These are phyloP conservation scores for Talaromyces trachyspermus DNA, from an alignment of 495 filamentous ascomycete genomes.

Conservation along the genomic window DNA sequence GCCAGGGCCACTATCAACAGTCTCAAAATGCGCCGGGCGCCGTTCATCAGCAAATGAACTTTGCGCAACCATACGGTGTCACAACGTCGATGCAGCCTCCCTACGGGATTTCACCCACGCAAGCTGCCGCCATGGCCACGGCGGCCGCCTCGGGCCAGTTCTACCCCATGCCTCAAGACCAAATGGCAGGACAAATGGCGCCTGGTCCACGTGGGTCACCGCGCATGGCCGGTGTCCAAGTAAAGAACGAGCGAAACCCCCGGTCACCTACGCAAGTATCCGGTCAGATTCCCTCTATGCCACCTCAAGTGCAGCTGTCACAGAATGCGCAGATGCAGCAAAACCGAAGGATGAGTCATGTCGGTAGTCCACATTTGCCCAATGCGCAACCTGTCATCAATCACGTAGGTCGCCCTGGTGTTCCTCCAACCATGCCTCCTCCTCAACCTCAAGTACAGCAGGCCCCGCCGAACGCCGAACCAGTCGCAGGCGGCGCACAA, in stretches of 20 bases:
- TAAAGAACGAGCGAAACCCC: slow-evolving; percentile 46
- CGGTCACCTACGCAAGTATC: slow-evolving; percentile 44
- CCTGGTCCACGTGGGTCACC: slow-evolving; percentile 43
- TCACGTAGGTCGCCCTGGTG: slow-evolving; percentile 41
- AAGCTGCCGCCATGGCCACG: slow-evolving; percentile 50
- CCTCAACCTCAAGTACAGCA: slow-evolving; percentile 48
- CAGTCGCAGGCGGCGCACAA: slow-evolving; percentile 56
- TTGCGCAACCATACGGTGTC: slow-evolving; percentile 45
- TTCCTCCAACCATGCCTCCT: slow-evolving; percentile 40
- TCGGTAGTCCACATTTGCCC: slow-evolving; percentile 40
- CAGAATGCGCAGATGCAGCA: slow-evolving; percentile 39
- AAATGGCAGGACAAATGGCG: slow-evolving; percentile 41
- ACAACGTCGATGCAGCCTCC: slow-evolving; percentile 39
- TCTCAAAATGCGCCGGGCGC: slow-evolving; percentile 37
- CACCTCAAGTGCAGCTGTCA: slow-evolving; percentile 40
- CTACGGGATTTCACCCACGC: slow-evolving; percentile 45
- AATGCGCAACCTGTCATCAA: slow-evolving; percentile 41
- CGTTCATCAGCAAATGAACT: slow-evolving; percentile 46
- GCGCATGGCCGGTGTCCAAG: slow-evolving; percentile 41
- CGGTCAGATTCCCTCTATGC: slow-evolving; percentile 44
- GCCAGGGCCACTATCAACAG: slow-evolving; percentile 45
- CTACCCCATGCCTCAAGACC: slow-evolving; percentile 41
- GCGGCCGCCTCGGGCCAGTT: slow-evolving; percentile 48
- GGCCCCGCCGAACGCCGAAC: slow-evolving; percentile 76
- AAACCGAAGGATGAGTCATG: slow-evolving; percentile 43